Evolutionary conservation across 345 rosid species (phyloP).

Genomic region (Viola odorata): DNA sequence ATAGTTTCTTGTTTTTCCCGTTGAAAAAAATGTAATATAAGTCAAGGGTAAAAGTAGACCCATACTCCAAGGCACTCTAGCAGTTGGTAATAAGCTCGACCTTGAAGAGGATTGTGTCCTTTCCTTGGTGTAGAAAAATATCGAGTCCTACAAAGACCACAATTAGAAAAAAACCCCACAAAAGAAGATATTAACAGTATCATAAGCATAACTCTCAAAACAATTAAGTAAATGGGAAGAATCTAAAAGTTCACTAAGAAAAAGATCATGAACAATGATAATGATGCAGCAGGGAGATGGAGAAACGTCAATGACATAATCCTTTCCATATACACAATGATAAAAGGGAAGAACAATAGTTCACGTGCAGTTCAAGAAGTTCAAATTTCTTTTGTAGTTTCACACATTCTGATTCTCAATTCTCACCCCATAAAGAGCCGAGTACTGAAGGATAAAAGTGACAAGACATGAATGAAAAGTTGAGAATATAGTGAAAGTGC

Average conservation of each 20-base stretch:
- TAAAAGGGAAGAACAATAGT: too few species aligned
- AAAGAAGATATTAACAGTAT: background rate
- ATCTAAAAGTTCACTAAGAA: background rate
- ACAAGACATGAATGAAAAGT: background rate
- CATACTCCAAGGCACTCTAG: slow-evolving; percentile 96
- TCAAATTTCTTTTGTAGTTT: background rate
- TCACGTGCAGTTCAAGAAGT: too few species aligned
- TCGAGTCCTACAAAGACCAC: slow-evolving; percentile 52
- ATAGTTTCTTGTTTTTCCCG: background rate
- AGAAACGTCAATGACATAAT: too few species aligned
- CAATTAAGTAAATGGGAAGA: background rate
- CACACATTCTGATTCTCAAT: background rate
- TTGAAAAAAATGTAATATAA: too few species aligned
- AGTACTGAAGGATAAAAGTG: background rate
- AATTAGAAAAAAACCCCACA: background rate
- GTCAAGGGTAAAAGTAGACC: background rate
- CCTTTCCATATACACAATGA: too few species aligned
- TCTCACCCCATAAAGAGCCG: background rate
- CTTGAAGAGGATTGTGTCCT: slow-evolving; percentile 99
- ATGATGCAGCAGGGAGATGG: too few species aligned
- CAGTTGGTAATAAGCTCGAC: slow-evolving; percentile 94
- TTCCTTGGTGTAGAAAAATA: slow-evolving; percentile 87
- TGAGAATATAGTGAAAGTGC: background rate
- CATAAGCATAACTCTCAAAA: background rate
- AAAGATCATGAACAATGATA: background rate